Percentiles rank a stretch among this genome's conserved stretches.
These are phyloP conservation scores for Diaporthe sp. DNA, from an alignment of 2,329 filamentous ascomycete species.

Conservation along the genomic window DNA sequence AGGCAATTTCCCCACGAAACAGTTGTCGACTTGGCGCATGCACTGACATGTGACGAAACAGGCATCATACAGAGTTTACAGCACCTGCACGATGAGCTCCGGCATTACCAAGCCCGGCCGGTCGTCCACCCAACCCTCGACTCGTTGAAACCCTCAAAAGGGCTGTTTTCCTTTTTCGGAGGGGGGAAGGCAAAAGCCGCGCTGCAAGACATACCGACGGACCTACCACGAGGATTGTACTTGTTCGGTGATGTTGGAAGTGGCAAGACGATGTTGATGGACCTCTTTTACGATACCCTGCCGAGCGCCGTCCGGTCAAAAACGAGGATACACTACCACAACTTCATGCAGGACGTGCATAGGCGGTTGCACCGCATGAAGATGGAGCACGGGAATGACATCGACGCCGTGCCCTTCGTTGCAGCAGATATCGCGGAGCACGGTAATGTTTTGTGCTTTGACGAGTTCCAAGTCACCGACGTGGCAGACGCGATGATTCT, in stretches of 20 bases:
- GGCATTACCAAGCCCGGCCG: constrained; percentile 78
- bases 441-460: constrained; percentile 92
- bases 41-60: constrained; percentile 52
- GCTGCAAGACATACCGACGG: constrained; percentile 72
- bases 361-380: constrained; percentile 91
- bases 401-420: constrained; percentile 92
- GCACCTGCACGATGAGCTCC: constrained; percentile 87
- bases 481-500: constrained; percentile 99
- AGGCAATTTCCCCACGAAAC: constrained; percentile 64
- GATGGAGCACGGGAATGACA: constrained; percentile 87
- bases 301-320: constrained; percentile 84
- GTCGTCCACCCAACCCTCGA: constrained; percentile 85
- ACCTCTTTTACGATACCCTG: constrained; percentile 95
- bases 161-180: constrained; percentile 74
- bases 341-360: constrained; percentile 99
- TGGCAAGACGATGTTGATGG: constrained; percentile 99
- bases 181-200: constrained; percentile 59
- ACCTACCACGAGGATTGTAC: constrained; percentile 90
- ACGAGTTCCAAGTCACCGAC: constrained; percentile 99
- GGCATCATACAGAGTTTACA: constrained; percentile 92
- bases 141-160: constrained; percentile 71
- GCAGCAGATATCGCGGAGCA: constrained; percentile 93
- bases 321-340: constrained; percentile 97
- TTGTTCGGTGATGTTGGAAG: constrained; percentile 97
- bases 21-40: constrained; percentile 6